Evolutionary conservation across 768 basidiomycete species (phyloP), one percentile per base, ranked within the genome.

Genomic region (Cyathus striatus): DNA sequence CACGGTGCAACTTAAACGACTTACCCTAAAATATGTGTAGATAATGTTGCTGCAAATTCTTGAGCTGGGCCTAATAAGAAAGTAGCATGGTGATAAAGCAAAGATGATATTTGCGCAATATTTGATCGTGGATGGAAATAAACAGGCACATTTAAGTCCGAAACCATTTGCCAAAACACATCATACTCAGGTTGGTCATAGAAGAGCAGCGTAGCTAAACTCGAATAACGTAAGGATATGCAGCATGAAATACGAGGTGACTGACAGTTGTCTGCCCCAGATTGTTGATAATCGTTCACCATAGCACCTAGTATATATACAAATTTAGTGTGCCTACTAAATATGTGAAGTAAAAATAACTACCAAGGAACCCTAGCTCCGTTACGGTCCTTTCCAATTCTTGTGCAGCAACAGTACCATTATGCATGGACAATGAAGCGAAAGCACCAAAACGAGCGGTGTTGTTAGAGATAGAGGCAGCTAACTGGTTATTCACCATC

Each of bases 271-370:
- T 71, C 61, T 2, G 64, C 39, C 5, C 69, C 69, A 3, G 68
- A 64, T 46, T 71, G 65, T 38, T 72, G 70, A 51, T 65, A 72
- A 45, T 72, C 69, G 38, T 72, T 72, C 14, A 71, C 21, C 45
- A 73, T 42, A 9, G 62, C 69, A 7, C 69, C 64, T 65, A 38
- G 3, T 14, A 6, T 10, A 30, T 36, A 20, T 10, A 30, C 5
- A 32, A 27, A 13, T 12, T 20, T 27, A 1, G 23, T 17, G 6
- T 43, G 10, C 40, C 6, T 18, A 12, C 34, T 12, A 14, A 9
- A 24, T 21, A 10, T 10, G 16, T 9, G 36, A 20, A 5, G 12
- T 27, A 6, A 35, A 23, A 26, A 43, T 23, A 45, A 36, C 6
- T 27, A 60, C 65, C 70, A n/a, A 70, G 46, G 22, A 70, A 65